Percentiles rank a stretch among this genome's conserved stretches.
Evolutionary conservation across 495 filamentous ascomycete genomes (phyloP).

Genomic region (Hyaloscypha hepaticicola): DNA sequence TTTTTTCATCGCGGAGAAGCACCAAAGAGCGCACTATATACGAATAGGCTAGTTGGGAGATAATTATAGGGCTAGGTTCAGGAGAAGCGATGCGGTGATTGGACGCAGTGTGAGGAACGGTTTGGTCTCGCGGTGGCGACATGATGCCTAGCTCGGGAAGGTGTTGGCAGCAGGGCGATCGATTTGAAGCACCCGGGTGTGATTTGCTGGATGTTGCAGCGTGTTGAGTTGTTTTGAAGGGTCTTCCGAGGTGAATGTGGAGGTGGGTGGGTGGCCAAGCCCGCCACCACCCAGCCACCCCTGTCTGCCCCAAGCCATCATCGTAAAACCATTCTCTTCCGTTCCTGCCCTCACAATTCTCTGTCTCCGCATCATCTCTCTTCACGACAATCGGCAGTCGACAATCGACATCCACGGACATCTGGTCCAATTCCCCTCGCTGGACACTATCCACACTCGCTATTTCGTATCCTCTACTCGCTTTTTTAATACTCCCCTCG

Average conservation of each 20-base stretch:
- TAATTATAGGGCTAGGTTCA: background rate
- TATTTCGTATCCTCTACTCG: background rate
- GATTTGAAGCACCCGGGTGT: background rate
- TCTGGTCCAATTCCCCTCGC: constrained; percentile 12
- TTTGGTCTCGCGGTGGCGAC: background rate
- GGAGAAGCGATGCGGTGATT: background rate
- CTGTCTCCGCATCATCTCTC: background rate
- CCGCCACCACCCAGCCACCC: background rate
- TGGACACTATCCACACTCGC: constrained; percentile 2
- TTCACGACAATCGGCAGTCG: background rate
- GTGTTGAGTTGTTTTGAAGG: background rate
- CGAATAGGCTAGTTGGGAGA: background rate
- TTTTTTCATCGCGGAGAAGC: background rate
- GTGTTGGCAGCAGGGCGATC: background rate
- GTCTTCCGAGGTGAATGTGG: too few relatives aligned
- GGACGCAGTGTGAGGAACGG: background rate
- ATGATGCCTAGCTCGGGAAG: background rate
- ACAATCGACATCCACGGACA: background rate
- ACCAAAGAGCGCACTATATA: background rate
- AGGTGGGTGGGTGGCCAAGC: too few relatives aligned
- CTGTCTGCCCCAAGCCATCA: background rate
- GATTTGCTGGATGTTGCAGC: background rate
- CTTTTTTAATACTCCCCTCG: background rate
- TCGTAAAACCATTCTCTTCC: background rate
- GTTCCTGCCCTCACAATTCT: constrained; percentile 5